phyloP scores from a whole-genome alignment of 1,284 basidiomycete genomes.

The Erythrobasidium hasegawianum region DNA sequence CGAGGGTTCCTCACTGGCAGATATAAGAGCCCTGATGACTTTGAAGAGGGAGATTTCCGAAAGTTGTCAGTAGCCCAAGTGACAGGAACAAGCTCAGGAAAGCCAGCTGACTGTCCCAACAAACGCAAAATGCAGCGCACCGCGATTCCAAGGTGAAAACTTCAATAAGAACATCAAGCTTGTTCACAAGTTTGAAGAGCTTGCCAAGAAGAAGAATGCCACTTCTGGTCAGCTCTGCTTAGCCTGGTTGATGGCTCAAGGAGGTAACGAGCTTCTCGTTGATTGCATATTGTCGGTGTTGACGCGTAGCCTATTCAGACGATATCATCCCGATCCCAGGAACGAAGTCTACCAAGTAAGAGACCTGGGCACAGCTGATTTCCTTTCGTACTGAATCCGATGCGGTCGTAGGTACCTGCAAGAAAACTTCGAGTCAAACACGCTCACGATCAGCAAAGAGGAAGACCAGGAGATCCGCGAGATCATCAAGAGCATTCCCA shows the following conservation, averaged over 20 bases:
- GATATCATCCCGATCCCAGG: constrained; percentile 52
- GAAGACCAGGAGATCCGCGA: constrained; percentile 39
- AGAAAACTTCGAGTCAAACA: constrained; percentile 32
- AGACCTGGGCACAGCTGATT: neutral
- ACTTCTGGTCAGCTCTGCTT: constrained; percentile 59
- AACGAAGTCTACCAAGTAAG: constrained; percentile 36
- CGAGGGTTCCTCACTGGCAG: constrained; percentile 63
- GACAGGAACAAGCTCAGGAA: no score
- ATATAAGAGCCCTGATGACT: constrained; percentile 55
- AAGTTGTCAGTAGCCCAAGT: constrained; percentile 24
- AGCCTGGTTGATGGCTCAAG: constrained; percentile 61
- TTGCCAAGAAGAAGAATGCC: constrained; percentile 55
- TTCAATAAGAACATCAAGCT: constrained; percentile 58
- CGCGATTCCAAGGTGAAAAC: constrained; percentile 50
- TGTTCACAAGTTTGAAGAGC: constrained; percentile 53
- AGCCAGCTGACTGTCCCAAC: no score
- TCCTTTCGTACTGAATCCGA: neutral
- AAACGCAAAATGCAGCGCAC: neutral
- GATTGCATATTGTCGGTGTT: neutral
- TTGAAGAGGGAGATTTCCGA: constrained; percentile 56
- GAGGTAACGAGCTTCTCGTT: constrained; percentile 44
- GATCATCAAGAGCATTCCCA: constrained; percentile 24
- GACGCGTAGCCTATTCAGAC: neutral
- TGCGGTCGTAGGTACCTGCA: constrained; percentile 17
- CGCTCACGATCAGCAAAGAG: constrained; percentile 36